Conservation (phyloP, 1,284 basidiomycete species). For the Lentinula novae-zelandiae region DNA sequence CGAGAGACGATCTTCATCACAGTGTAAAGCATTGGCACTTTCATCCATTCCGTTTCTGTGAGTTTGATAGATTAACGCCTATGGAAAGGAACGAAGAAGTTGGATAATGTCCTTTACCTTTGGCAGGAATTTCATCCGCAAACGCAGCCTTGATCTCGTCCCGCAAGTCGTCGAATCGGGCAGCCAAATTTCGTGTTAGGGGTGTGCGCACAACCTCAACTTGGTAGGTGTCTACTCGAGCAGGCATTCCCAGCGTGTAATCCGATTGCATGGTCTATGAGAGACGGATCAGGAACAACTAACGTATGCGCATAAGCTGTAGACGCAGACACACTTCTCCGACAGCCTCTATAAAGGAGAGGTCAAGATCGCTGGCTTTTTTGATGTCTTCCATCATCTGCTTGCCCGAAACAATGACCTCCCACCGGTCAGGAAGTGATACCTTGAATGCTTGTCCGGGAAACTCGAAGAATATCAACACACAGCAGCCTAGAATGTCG, state of each 20-base stretch:
- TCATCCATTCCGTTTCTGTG: constrained; percentile 32
- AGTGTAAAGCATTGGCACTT: constrained; percentile 21
- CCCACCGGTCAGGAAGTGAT: constrained; percentile 26
- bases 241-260: constrained; percentile 2
- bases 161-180: constrained; percentile 21
- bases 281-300: neutral
- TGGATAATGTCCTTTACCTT: neutral
- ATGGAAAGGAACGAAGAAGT: neutral
- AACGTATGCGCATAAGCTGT: too few relatives aligned
- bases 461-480: neutral
- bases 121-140: constrained; percentile 10
- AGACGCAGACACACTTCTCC: constrained; percentile 21
- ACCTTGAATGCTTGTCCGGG: constrained; percentile 27
- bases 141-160: constrained; percentile 24
- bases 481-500: too few relatives aligned
- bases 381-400: constrained; percentile 32
- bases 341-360: constrained; percentile 27
- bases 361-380: constrained; percentile 27
- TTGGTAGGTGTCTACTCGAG: neutral
- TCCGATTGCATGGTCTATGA: constrained; percentile 8
- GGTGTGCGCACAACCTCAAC: constrained; percentile 19
- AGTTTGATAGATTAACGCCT: neutral
- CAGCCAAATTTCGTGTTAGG: constrained; percentile 21
- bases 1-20: constrained; percentile 9
- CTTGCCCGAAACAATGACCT: constrained; percentile 27